Percentiles rank a stretch among this genome's conserved stretches.
phyloP scores from a whole-genome alignment of 371 early-diverging fungal genomes.

The Saksenaea vasiformis region DNA sequence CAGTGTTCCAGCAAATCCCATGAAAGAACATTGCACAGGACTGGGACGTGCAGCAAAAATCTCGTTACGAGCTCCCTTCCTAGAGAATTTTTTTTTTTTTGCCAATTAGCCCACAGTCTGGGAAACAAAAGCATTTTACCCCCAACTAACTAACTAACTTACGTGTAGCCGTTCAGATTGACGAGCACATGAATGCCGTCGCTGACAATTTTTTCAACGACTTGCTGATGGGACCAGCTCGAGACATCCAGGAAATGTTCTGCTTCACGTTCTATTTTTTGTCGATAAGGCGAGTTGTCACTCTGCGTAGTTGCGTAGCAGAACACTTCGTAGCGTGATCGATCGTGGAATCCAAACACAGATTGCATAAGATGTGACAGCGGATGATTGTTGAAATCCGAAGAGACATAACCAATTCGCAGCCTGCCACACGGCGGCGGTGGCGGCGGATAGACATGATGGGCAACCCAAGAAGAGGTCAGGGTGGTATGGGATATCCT shows the following conservation, averaged over 20 bases:
- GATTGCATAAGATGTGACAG: conserved; percentile 92
- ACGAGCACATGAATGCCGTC: conserved; percentile 89
- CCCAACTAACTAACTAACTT: too few species aligned
- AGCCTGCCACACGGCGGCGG: conserved; percentile 65
- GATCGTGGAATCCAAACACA: conserved; percentile 90
- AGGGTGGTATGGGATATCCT: conserved; percentile 74
- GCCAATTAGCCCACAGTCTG: too few species aligned
- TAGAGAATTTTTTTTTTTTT: too few species aligned
- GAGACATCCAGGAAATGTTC: conserved; percentile 82
- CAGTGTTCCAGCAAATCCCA: conserved; percentile 94
- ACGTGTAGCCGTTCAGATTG: conserved; percentile 77
- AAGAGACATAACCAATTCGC: conserved; percentile 87
- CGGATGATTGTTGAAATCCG: conserved; percentile 94
- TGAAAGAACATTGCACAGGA: conserved; percentile 87
- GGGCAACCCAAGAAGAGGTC: conserved; percentile 68
- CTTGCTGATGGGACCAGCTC: conserved; percentile 74
- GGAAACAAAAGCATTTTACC: too few species aligned
- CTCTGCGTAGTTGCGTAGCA: conserved; percentile 85
- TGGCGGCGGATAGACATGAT: conserved; percentile 79
- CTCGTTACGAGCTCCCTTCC: conserved; percentile 92
- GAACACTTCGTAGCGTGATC: conserved; percentile 63
- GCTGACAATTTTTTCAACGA: conserved; percentile 69
- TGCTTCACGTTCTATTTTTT: conserved; percentile 78
- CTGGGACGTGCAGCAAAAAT: conserved; percentile 91
- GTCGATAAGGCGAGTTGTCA: conserved; percentile 80